These are phyloP conservation scores for Saturnispora galanensis DNA, from an alignment of 805 yeast species.

Conservation along the genomic window DNA sequence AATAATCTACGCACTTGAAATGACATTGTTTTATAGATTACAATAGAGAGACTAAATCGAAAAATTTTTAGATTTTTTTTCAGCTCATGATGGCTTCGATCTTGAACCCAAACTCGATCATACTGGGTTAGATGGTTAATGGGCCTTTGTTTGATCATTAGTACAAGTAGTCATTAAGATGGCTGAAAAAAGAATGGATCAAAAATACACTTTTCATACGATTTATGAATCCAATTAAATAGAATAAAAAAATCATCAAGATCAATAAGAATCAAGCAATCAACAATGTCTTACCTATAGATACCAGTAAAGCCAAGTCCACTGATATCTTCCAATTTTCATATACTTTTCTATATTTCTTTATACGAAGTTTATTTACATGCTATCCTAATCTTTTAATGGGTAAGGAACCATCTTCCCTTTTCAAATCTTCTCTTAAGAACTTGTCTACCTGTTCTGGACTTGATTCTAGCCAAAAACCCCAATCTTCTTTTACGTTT, in stretches of 20 bases:
- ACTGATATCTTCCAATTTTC: background rate
- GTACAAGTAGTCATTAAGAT: no score
- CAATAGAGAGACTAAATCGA: background rate
- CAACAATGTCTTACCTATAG: no score
- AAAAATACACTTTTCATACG: no score
- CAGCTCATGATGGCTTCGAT: no score
- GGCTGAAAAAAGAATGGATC: no score
- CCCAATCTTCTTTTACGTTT: conserved; percentile 88
- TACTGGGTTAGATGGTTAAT: no score
- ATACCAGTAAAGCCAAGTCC: no score
- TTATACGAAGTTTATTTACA: background rate
- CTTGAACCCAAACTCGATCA: no score
- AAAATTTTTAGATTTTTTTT: background rate
- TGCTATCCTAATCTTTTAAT: conserved; percentile 30
- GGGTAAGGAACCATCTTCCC: conserved; percentile 89
- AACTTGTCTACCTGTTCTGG: conserved; percentile 68
- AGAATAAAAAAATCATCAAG: no score
- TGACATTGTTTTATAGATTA: background rate
- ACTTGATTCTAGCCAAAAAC: conserved; percentile 72
- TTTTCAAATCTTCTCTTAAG: conserved; percentile 70
- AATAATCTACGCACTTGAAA: conserved; percentile 7
- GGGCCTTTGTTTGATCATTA: no score
- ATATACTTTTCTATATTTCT: background rate
- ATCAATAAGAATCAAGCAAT: no score
- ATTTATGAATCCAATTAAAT: no score